Conservation (phyloP, 139 green algal genomes). For the Coccomyxa sp. region DNA sequence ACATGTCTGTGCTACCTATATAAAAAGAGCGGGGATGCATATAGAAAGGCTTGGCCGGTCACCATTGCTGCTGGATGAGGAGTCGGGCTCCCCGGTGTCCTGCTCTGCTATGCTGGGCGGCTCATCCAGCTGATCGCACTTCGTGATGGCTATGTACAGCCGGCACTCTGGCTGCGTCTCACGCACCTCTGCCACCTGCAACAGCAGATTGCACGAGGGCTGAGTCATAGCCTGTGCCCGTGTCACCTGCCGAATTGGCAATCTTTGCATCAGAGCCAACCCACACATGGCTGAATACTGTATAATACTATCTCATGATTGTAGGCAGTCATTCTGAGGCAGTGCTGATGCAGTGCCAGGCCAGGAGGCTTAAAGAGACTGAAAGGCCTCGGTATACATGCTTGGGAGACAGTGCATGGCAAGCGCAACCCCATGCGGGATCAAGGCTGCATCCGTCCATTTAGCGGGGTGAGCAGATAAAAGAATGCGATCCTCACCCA, state of each 20-base stretch:
- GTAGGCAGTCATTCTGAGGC: neutral
- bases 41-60: neutral
- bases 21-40: neutral
- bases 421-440: too few relatives aligned
- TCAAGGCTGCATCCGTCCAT: too few relatives aligned
- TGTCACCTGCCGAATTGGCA: too few relatives aligned
- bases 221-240: too few relatives aligned
- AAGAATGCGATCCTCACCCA: slow-evolving; percentile 10
- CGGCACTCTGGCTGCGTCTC: slow-evolving; percentile 9
- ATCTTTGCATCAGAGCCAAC: neutral
- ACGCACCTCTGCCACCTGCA: slow-evolving; percentile 14
- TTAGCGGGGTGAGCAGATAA: too few relatives aligned
- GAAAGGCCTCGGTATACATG: too few relatives aligned
- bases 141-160: slow-evolving; percentile 17
- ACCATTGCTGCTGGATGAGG: neutral
- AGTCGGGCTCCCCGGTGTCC: neutral
- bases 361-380: neutral
- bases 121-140: slow-evolving; percentile 16
- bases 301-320: neutral
- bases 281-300: neutral
- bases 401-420: too few relatives aligned
- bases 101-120: neutral
- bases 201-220: neutral
- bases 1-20: neutral
- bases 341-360: neutral